A percentile compares a stretch with the other conserved stretches of the same genome.
phyloP scores from a whole-genome alignment of 306 rosid genomes.

The Begonia loranthoides region DNA sequence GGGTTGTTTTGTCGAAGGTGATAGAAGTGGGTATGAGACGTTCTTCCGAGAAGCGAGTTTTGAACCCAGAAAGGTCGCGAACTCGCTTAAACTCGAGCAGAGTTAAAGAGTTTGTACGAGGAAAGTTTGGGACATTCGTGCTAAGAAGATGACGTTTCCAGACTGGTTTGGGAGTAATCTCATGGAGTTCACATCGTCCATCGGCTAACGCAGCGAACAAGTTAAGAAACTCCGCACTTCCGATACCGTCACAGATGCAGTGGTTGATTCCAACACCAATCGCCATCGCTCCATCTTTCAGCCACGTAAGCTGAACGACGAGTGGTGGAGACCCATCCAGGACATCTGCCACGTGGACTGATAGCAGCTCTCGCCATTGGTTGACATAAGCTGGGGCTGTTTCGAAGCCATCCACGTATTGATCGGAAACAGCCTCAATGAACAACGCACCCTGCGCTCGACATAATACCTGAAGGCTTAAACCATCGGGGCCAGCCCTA shows the following conservation, averaged over 20 bases:
- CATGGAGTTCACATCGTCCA: constrained; percentile 11
- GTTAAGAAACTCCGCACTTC: constrained; percentile 66
- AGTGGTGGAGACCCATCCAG: constrained; percentile 64
- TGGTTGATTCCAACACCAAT: constrained; percentile 69
- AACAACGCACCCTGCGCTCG: constrained; percentile 64
- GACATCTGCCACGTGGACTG: constrained; percentile 51
- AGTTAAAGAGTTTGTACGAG: neutral
- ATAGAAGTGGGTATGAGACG: constrained; percentile 43
- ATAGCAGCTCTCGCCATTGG: constrained; percentile 51
- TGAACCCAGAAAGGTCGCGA: constrained; percentile 54
- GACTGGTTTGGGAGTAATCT: constrained; percentile 19
- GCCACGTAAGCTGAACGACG: constrained; percentile 75
- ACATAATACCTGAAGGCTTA: constrained; percentile 52
- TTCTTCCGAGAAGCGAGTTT: constrained; percentile 32
- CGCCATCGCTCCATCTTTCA: constrained; percentile 57
- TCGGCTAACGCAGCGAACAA: constrained; percentile 34
- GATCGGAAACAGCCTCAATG: constrained; percentile 48
- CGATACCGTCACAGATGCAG: constrained; percentile 65
- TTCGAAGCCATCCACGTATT: constrained; percentile 24
- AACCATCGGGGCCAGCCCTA: constrained; percentile 15
- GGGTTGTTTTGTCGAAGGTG: constrained; percentile 19
- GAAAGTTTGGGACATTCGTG: neutral
- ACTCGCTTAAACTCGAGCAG: constrained; percentile 44
- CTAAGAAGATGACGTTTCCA: constrained; percentile 72
- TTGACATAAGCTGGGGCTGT: constrained; percentile 41